Percentiles rank a stretch among this genome's conserved stretches.
These are phyloP conservation scores for Nepenthes mirabilis DNA, from an alignment of 148 eudicot species.

Conservation along the genomic window DNA sequence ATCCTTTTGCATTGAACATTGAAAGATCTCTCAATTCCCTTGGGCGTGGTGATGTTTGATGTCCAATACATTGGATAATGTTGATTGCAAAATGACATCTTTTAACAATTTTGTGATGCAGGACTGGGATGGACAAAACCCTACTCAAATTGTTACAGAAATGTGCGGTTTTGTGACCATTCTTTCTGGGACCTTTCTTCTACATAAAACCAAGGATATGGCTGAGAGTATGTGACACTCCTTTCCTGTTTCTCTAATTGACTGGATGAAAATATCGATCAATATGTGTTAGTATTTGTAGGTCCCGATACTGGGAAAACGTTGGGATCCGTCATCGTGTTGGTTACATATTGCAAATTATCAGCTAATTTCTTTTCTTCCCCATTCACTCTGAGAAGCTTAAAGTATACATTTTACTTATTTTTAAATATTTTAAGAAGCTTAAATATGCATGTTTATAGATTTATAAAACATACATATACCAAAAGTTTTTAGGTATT, in stretches of 20 bases:
- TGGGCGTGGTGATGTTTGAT: too few relatives aligned
- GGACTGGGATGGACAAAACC: constrained; percentile 48
- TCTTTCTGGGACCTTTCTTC: constrained; percentile 45
- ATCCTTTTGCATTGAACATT: too few relatives aligned
- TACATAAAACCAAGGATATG: constrained; percentile 53
- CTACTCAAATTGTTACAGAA: constrained; percentile 41
- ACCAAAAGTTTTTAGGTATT: too few relatives aligned
- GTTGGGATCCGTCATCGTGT: too few relatives aligned
- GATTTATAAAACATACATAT: too few relatives aligned
- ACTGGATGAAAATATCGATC: neutral
- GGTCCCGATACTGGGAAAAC: neutral
- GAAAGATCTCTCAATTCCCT: too few relatives aligned
- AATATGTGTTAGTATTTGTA: neutral
- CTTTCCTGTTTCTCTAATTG: neutral
- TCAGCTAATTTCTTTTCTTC: neutral
- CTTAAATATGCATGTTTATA: too few relatives aligned
- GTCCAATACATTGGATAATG: too few relatives aligned
- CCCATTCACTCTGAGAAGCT: neutral
- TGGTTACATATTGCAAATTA: too few relatives aligned
- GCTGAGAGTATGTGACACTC: constrained; percentile 19
- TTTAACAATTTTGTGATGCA: constrained; percentile 11
- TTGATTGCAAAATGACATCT: neutral
- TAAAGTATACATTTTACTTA: too few relatives aligned
- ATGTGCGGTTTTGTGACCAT: constrained; percentile 56
- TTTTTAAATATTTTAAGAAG: too few relatives aligned